Conservation (phyloP, 495 filamentous ascomycete species). For the Penicillium pancosmium region DNA sequence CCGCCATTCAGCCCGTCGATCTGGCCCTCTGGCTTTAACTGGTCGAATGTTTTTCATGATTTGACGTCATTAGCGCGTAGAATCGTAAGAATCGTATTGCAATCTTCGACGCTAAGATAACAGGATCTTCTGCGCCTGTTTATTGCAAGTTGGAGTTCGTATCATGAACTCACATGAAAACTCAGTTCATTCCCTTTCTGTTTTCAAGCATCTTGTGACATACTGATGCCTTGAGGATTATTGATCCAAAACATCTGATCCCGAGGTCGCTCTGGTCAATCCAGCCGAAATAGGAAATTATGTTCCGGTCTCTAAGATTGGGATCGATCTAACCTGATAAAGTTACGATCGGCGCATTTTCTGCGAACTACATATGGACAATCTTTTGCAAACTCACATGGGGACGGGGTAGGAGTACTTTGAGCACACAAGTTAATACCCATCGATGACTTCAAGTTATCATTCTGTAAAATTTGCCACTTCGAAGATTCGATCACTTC, state of each 20-base stretch:
- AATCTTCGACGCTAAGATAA: background rate
- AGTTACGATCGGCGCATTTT: background rate
- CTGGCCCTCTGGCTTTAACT: background rate
- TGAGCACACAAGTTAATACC: background rate
- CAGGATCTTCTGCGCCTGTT: background rate
- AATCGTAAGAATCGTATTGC: background rate
- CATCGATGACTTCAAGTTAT: background rate
- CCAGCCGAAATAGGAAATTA: background rate
- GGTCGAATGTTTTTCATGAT: background rate
- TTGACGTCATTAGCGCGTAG: background rate
- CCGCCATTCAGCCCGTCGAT: background rate
- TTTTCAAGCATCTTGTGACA: background rate
- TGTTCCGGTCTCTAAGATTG: background rate
- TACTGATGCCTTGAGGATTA: background rate
- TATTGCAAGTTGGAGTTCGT: background rate
- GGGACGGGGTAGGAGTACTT: background rate
- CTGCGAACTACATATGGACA: background rate
- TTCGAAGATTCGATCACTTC: background rate
- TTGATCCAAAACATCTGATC: slow-evolving; percentile 6
- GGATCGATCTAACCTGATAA: background rate
- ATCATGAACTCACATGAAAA: background rate
- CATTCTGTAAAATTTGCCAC: background rate
- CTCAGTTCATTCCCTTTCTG: background rate
- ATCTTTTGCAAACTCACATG: background rate
- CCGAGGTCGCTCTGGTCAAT: background rate